Evolutionary conservation across 345 rosid species (phyloP), one percentile per base, ranked within the genome.

Genomic region (Lepidium africanum): DNA sequence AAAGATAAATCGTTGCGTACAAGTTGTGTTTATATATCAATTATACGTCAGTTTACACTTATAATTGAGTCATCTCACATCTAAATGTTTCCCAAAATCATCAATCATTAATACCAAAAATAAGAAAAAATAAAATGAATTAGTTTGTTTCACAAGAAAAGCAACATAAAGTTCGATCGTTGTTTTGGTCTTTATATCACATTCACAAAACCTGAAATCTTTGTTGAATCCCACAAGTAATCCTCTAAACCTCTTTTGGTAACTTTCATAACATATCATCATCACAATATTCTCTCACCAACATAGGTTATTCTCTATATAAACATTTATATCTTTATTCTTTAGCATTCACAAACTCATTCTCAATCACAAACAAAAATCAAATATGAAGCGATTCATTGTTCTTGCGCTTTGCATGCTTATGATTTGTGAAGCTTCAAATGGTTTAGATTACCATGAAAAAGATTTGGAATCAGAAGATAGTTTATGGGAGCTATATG

Each of bases 401-500:
- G 13, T 83, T 30, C 72, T 71, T 49, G 77, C 71, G 10, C 57
- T 85, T 40, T 76, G 79, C 10, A 50, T 84, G 33, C 77, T 77
- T 70, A 41, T 87, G 68, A 67, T 87, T 60, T 66, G 83, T 12
- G 81, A 79, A 37, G 56, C 71, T 0, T 71, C 81, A 2, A 60
- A 80, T 59, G 45, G 96, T 74, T 80, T 93, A 36, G 96, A 93
- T 52, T 84, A 81, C 81, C 83, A 82, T 19, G 87, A 85, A 41
- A 81, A 76, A 63, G 96, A 93, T 9, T 56, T 93, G 66, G 86
- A 56, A 9, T 77, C 90, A 0, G 96, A 92, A 42, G 86, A 92
- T 15, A 80, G 80, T 30, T 63, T 90, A 63, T 83, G 92, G 96
- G 87, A 83, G 19, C 55, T 92, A 49, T 92, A 90, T 16, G 96